phyloP scores from a whole-genome alignment of 192 early-diverging fungal species.

The Podila horticola region DNA sequence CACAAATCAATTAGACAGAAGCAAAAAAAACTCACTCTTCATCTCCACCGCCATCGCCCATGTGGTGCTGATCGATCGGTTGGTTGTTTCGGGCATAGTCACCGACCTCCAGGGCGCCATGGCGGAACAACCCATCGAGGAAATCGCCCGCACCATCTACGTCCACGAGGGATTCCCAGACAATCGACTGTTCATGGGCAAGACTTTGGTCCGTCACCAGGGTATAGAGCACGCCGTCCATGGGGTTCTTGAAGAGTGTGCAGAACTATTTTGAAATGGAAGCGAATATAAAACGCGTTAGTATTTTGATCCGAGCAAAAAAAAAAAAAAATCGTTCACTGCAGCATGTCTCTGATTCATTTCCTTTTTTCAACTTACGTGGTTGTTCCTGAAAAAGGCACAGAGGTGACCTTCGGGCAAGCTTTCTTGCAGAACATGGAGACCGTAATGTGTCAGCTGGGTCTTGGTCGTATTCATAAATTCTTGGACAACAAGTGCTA shows the following conservation, averaged over 20 bases:
- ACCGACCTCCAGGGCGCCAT: slow-evolving; percentile 38
- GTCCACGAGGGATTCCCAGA: slow-evolving; percentile 79
- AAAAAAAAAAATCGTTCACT: neutral
- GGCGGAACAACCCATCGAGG: slow-evolving; percentile 64
- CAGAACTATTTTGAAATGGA: slow-evolving; percentile 63
- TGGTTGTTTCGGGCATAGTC: slow-evolving; percentile 55
- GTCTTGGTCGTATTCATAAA: slow-evolving; percentile 83
- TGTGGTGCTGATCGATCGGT: slow-evolving; percentile 16
- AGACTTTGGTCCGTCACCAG: slow-evolving; percentile 79
- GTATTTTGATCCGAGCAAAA: neutral
- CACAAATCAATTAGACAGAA: neutral
- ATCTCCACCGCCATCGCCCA: slow-evolving; percentile 51
- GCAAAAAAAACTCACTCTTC: slow-evolving; percentile 48
- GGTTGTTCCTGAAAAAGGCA: slow-evolving; percentile 96
- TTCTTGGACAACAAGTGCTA: slow-evolving; percentile 65
- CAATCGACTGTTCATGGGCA: slow-evolving; percentile 68
- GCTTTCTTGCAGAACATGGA: slow-evolving; percentile 70
- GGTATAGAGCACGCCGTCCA: slow-evolving; percentile 63
- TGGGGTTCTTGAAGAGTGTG: slow-evolving; percentile 70
- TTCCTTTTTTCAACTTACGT: slow-evolving; percentile 54
- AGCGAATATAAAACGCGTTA: neutral
- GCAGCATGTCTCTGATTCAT: slow-evolving; percentile 1
- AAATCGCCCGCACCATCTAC: slow-evolving; percentile 70
- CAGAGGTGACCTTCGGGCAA: slow-evolving; percentile 67
- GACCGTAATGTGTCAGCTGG: slow-evolving; percentile 87